Conservation (phyloP, 345 rosid species). For the Hibiscus syriacus region DNA sequence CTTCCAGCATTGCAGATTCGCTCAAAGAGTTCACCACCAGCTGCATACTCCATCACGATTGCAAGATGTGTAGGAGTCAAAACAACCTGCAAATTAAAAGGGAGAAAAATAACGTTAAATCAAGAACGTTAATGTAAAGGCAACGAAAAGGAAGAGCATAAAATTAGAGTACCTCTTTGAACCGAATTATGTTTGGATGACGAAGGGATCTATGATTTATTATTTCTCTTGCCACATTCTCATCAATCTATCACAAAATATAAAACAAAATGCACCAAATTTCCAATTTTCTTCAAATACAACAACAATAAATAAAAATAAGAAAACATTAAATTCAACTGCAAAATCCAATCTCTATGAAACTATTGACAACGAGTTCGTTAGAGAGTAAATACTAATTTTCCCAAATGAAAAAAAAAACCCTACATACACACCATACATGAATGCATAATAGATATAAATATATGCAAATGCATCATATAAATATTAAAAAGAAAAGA, state of each 20-base stretch:
- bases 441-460: neutral
- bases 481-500: neutral
- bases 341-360: neutral
- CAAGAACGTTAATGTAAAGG: neutral
- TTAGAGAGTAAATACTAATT: neutral
- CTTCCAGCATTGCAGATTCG: slow-evolving; percentile 78
- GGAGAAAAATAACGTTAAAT: neutral
- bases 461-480: neutral
- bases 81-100: slow-evolving; percentile 20
- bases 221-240: slow-evolving; percentile 82
- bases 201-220: slow-evolving; percentile 82
- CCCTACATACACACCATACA: neutral
- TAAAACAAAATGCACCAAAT: neutral
- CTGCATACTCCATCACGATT: slow-evolving; percentile 87
- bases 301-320: neutral
- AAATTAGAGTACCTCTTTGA: slow-evolving; percentile 50
- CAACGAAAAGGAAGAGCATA: neutral
- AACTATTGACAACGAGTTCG: neutral
- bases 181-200: slow-evolving; percentile 85
- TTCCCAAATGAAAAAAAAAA: neutral
- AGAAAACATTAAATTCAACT: neutral
- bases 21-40: slow-evolving; percentile 84
- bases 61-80: slow-evolving; percentile 47
- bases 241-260: slow-evolving; percentile 53
- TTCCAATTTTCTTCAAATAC: neutral